A percentile compares a stretch with the other conserved stretches of the same genome.
These are phyloP conservation scores for Caloboletus firmus DNA, from an alignment of 1,284 basidiomycete genomes.

Conservation along the genomic window DNA sequence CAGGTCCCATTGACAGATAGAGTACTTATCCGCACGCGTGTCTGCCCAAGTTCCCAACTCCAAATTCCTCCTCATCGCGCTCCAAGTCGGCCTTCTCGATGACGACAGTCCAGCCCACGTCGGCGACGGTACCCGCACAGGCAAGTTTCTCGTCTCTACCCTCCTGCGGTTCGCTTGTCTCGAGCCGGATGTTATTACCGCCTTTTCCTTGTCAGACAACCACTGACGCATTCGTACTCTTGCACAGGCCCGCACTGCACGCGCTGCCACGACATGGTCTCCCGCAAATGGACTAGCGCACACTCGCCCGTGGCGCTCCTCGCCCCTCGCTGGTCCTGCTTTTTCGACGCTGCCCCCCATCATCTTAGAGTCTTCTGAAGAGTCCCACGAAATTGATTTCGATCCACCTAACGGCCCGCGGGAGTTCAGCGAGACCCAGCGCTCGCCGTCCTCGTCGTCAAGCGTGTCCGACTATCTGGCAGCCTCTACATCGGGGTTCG, in stretches of 20 bases:
- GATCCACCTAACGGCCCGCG: background rate
- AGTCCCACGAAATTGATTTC: conserved; percentile 8
- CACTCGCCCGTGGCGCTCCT: conserved; percentile 32
- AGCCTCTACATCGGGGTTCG: conserved; percentile 14
- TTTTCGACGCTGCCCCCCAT: conserved; percentile 29
- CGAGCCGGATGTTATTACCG: background rate
- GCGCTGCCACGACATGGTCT: conserved; percentile 12
- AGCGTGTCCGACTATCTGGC: conserved; percentile 17
- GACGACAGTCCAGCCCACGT: conserved; percentile 5
- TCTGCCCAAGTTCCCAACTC: background rate
- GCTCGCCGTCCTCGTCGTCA: conserved; percentile 18
- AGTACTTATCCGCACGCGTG: background rate
- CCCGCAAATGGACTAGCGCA: conserved; percentile 9
- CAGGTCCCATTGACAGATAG: background rate
- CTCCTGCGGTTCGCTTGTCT: background rate
- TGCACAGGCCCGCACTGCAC: conserved; percentile 19
- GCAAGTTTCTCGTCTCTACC: conserved; percentile 10
- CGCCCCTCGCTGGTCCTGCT: conserved; percentile 28
- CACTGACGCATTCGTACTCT: background rate
- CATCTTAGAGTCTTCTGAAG: conserved; percentile 22
- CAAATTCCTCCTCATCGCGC: background rate
- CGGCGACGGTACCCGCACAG: conserved; percentile 4
- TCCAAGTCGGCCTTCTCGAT: background rate
- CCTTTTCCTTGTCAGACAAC: background rate
- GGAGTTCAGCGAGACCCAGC: background rate